Base-by-base conservation (phyloP, 805 yeast genomes). In the Teunomyces panamensis region DNA sequence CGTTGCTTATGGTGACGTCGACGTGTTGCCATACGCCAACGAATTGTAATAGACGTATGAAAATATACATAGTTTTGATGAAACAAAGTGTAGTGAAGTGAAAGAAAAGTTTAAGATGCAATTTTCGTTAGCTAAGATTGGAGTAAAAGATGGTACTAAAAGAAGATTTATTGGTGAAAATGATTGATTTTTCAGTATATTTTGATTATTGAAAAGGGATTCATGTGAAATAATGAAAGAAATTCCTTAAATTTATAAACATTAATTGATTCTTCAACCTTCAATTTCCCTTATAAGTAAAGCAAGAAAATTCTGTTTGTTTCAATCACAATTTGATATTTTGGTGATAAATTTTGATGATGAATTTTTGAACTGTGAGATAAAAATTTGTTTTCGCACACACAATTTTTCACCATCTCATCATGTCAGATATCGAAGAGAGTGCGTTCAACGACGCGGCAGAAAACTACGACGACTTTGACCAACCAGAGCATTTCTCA, bases 1-100 rank as follows among this genome's bases (percentile, higher is more conserved):
- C 64, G 94, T 85, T 56, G 97, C 94, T 54, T 84, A 89, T 53
- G 99, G 98, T 73, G 85, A 89, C 69, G 82, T 85, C 52, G 85
- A 83, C 64, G 83, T 81, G 56, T 82, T 92, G 74, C 97, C 99
- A 63, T 87, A 77, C 69, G 85, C 86, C 61, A 90, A 87, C 69
- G 97, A 94, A 76, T 84, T 92, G 73, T 87, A 86, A 57, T 24
- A 32, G 34, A 29, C 9, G 9, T 13, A 13, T n/a, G 8, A 32
- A 32, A 32, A 30, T n/a, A 20, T 20, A 20, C 24, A 20, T 20
- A 20, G 24, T 20, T 20, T 20, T 20, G 24, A 20, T 20, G 24
- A 20, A 20, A 20, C 24, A 20, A 20, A 20, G 24, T 20, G 24
- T 20, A 20, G 24, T 20, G 1, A 20, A 20, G 2, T 7, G 34